Conservation (phyloP, 371 early-diverging fungal genomes). For the Rozella allomycis region DNA sequence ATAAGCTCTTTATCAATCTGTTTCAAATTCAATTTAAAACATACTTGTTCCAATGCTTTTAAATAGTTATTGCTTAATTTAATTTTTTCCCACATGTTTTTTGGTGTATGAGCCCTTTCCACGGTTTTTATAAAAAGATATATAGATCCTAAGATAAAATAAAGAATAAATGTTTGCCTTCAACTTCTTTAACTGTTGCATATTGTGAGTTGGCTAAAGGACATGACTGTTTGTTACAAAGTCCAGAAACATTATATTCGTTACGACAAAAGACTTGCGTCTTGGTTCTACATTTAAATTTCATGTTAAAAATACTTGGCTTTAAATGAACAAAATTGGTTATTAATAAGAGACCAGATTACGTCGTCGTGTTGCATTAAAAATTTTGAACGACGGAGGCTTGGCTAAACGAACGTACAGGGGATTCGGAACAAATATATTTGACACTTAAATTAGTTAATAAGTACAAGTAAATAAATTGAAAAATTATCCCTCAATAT, state of each 20-base stretch:
- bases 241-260: slow-evolving; percentile 93
- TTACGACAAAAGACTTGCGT: slow-evolving; percentile 87
- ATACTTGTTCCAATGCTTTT: slow-evolving; percentile 61
- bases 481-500: too few species aligned
- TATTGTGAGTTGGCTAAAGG: slow-evolving; percentile 96
- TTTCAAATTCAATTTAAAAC: neutral
- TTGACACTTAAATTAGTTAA: too few species aligned
- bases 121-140: slow-evolving; percentile 92
- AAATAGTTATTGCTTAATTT: slow-evolving; percentile 81
- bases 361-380: slow-evolving; percentile 36
- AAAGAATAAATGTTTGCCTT: slow-evolving; percentile 31
- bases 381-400: too few species aligned
- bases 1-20: slow-evolving; percentile 80
- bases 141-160: slow-evolving; percentile 28
- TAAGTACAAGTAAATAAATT: too few species aligned
- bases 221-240: slow-evolving; percentile 90
- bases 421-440: too few species aligned
- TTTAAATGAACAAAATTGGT: slow-evolving; percentile 86
- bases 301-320: slow-evolving; percentile 40
- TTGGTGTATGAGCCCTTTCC: slow-evolving; percentile 88
- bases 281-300: slow-evolving; percentile 37
- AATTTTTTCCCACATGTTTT: slow-evolving; percentile 85
- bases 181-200: slow-evolving; percentile 86
- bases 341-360: slow-evolving; percentile 79
- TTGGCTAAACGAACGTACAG: too few species aligned